These are phyloP conservation scores for Zygoascus flipseniorum DNA, from an alignment of 805 yeast genomes.

Conservation along the genomic window DNA sequence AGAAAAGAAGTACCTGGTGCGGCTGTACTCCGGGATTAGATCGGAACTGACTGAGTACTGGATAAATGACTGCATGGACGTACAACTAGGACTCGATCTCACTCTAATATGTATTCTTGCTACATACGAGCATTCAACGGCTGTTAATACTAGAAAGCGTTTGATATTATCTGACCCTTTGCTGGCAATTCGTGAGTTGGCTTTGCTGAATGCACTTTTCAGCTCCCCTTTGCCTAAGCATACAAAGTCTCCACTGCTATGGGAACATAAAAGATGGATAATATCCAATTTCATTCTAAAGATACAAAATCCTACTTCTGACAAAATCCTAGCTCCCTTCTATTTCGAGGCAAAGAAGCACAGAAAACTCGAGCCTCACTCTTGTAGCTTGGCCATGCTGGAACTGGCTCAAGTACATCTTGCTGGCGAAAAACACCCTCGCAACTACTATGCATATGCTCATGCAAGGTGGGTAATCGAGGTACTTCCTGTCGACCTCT, in stretches of 20 bases:
- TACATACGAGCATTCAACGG: conserved; percentile 25
- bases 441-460: conserved; percentile 44
- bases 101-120: conserved; percentile 22
- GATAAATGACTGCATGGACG: neutral
- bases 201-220: conserved; percentile 21
- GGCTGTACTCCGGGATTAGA: conserved; percentile 12
- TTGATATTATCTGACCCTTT: conserved; percentile 9
- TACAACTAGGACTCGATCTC: neutral
- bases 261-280: conserved; percentile 32
- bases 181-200: conserved; percentile 17
- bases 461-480: conserved; percentile 28
- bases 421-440: conserved; percentile 35
- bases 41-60: neutral
- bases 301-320: neutral
- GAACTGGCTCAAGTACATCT: conserved; percentile 25
- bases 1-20: conserved; percentile 9
- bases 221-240: conserved; percentile 29
- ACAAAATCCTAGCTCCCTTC: neutral
- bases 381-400: neutral
- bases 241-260: conserved; percentile 31
- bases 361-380: neutral
- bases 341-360: neutral
- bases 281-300: conserved; percentile 2
- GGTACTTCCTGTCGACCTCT: conserved; percentile 2
- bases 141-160: conserved; percentile 22